Base-by-base conservation (phyloP, 106 monocot species). In the Dioscorea alata region DNA sequence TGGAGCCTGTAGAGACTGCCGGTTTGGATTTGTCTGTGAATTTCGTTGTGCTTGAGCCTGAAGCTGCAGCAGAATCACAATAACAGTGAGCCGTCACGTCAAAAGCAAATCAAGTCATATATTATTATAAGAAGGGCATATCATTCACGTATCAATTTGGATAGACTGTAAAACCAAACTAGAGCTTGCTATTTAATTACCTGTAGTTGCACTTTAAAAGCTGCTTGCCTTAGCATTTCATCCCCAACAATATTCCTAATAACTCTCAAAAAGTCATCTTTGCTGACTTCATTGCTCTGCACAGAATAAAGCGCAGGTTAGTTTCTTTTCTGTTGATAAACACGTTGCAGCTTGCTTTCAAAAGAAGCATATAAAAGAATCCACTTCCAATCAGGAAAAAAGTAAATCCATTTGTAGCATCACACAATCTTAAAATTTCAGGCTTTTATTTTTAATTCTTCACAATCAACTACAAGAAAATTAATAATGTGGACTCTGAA, bases 231-330 rank as follows among this genome's bases (percentile, higher is more conserved):
- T 50, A 96, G 88, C 95, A 96, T 91, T 68, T 86, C 81, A 33
- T 96, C 95, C 66, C 95, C 95, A 75, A 96, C 91, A 76, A 91
- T 96, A 63, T 92, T 92, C 74, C 86, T 86, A 60, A 92, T 89
- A 7, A 96, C 91, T 66, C 91, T 82, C 50, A 96, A 74, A 71
- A 96, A 96, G 63, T 96, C 83, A 31, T 88, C 95, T 79, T 84
- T 96, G 75, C 69, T 84, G 57, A 96, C 88, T 79, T 92, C 91
- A 76, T 96, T 96, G 52, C 61, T 80, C 95, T 96, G 59, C 18
- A 76, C 57, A 58, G 18, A 70, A 56, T 42, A 42, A 42, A 42
- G 10, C 7, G 7, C 42, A 42, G 42, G 42, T 3, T 42, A 42
- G 6, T 42, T 42, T 42, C 42, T 42, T 34, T 42, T 42, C 42